Conservation (phyloP, 2,329 filamentous ascomycete genomes). For the Balansia obtecta region DNA sequence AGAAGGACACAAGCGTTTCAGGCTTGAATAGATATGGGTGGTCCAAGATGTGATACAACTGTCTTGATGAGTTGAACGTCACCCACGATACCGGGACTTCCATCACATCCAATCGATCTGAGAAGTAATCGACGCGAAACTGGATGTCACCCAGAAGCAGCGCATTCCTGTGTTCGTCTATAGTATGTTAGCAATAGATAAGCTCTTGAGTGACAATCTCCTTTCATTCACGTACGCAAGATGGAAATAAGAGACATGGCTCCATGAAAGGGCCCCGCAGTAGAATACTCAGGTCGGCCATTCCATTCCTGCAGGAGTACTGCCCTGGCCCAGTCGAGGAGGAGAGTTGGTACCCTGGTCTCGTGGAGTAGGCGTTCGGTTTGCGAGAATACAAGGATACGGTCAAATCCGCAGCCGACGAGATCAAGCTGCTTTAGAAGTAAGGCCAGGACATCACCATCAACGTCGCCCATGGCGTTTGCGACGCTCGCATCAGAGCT, state of each 20-base stretch:
- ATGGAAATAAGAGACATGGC: constrained; percentile 62
- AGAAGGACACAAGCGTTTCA: constrained; percentile 64
- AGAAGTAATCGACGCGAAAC: constrained; percentile 65
- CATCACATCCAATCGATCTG: constrained; percentile 62
- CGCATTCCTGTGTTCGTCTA: constrained; percentile 49
- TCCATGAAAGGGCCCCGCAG: constrained; percentile 61
- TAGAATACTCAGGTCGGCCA: constrained; percentile 56
- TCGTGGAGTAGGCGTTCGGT: constrained; percentile 43
- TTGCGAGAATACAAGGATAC: constrained; percentile 35
- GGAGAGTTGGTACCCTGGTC: constrained; percentile 40
- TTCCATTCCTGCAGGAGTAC: constrained; percentile 74
- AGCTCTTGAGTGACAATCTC: background rate
- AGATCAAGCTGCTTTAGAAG: constrained; percentile 42
- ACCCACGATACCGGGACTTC: constrained; percentile 65
- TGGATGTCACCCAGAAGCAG: constrained; percentile 55
- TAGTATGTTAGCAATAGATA: constrained; percentile 8
- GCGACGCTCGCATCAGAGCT: constrained; percentile 22
- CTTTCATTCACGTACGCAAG: constrained; percentile 47
- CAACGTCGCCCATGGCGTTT: constrained; percentile 19
- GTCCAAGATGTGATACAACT: constrained; percentile 62
- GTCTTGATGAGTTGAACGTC: constrained; percentile 45
- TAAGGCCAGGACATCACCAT: constrained; percentile 32
- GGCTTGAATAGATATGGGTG: constrained; percentile 71
- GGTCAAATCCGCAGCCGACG: constrained; percentile 30
- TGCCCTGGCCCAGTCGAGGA: constrained; percentile 61